Evolutionary conservation across 1,284 basidiomycete genomes (phyloP).

Genomic region (Mycena sp.): DNA sequence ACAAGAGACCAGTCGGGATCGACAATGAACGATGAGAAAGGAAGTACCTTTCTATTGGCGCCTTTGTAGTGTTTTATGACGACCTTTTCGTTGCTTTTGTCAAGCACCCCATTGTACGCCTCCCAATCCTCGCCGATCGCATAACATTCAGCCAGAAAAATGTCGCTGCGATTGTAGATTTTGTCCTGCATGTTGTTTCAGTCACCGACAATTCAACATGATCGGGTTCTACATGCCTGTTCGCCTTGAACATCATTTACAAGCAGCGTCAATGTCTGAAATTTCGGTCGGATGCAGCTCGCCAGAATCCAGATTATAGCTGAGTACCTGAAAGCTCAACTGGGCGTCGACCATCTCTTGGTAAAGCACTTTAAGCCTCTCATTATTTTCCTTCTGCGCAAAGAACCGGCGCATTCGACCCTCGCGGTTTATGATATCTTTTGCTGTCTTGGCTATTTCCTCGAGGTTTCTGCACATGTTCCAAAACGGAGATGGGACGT

Average conservation of each 20-base stretch:
- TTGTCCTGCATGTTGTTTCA: background rate
- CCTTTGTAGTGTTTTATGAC: slow-evolving; percentile 6
- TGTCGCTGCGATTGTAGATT: background rate
- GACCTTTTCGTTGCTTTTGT: background rate
- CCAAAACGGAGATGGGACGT: background rate
- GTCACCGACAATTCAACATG: background rate
- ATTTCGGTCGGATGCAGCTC: background rate
- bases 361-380: background rate
- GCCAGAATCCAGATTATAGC: background rate
- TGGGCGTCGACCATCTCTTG: background rate
- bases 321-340: background rate
- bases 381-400: background rate
- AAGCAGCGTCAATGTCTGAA: slow-evolving; percentile 3
- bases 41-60: background rate
- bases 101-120: slow-evolving; percentile 1
- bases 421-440: background rate
- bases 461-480: slow-evolving; percentile 7
- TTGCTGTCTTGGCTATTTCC: background rate
- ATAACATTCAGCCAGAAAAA: background rate
- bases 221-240: background rate
- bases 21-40: too few species aligned
- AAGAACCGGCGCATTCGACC: background rate
- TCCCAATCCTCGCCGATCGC: slow-evolving; percentile 3
- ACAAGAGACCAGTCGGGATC: background rate
- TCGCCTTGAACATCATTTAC: too few species aligned